phyloP scores from a whole-genome alignment of 495 filamentous ascomycete genomes.

The Sordaria brevicollis region DNA sequence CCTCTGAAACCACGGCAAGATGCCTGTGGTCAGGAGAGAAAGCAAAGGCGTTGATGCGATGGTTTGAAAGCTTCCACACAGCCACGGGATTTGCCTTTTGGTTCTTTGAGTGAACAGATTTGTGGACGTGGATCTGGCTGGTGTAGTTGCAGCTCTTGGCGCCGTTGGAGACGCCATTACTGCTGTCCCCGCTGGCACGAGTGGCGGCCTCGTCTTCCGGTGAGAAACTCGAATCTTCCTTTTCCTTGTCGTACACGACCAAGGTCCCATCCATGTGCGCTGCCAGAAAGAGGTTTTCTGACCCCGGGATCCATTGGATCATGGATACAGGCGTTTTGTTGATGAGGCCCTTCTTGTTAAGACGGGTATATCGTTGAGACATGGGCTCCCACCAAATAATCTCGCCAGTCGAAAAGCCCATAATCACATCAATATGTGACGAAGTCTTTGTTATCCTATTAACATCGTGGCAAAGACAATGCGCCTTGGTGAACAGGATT shows the following conservation, averaged over 20 bases:
- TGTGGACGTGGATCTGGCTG: conserved; percentile 52
- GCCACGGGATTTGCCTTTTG: conserved; percentile 90
- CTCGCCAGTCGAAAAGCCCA: conserved; percentile 92
- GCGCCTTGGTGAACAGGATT: conserved; percentile 90
- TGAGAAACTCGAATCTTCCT: conserved; percentile 66
- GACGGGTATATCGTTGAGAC: conserved; percentile 85
- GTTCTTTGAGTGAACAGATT: conserved; percentile 84
- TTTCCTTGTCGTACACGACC: conserved; percentile 96
- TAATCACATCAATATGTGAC: conserved; percentile 77
- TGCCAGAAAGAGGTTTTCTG: conserved; percentile 88
- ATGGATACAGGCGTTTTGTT: conserved; percentile 74
- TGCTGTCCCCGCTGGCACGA: conserved; percentile 26
- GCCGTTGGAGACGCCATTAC: conserved; percentile 25
- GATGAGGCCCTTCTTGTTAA: conserved; percentile 96
- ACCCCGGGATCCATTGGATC: conserved; percentile 87
- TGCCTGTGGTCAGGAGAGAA: conserved; percentile 81
- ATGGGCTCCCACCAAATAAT: conserved; percentile 99
- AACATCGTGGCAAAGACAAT: conserved; percentile 90
- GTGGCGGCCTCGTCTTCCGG: conserved; percentile 37
- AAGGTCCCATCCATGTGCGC: conserved; percentile 90
- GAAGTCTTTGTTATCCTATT: conserved; percentile 71
- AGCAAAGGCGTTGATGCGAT: conserved; percentile 77
- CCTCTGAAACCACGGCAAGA: conserved; percentile 87
- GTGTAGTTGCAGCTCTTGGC: conserved; percentile 17
- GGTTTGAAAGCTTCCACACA: conserved; percentile 81